Percentiles rank a stretch among this genome's conserved stretches.
These are phyloP conservation scores for Puccinia triticina DNA, from an alignment of 1,284 basidiomycete genomes.

Conservation along the genomic window DNA sequence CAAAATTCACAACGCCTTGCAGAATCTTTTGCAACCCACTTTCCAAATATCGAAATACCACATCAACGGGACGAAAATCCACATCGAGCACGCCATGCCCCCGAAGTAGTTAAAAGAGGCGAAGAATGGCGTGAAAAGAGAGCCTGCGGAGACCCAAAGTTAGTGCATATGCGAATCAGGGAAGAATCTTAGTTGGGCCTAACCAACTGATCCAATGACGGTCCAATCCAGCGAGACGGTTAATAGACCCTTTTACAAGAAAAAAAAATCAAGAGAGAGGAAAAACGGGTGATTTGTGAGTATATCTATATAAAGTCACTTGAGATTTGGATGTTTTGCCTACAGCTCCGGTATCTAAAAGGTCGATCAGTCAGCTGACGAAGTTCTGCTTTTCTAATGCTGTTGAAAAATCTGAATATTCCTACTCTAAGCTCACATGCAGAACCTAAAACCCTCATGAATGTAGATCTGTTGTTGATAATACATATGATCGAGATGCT, in stretches of 20 bases:
- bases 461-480: constrained; percentile 55
- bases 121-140: constrained; percentile 48
- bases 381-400: neutral
- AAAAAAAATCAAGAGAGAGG: neutral
- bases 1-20: neutral
- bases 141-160: constrained; percentile 14
- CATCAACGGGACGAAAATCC: constrained; percentile 46
- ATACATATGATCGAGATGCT: constrained; percentile 59
- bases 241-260: constrained; percentile 36
- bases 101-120: constrained; percentile 43
- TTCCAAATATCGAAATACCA: constrained; percentile 50
- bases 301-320: neutral
- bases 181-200: neutral
- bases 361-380: neutral
- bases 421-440: constrained; percentile 28
- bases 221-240: constrained; percentile 48
- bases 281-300: neutral
- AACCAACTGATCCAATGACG: constrained; percentile 47
- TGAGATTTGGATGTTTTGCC: constrained; percentile 4
- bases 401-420: neutral
- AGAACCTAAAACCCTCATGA: constrained; percentile 51
- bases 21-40: constrained; percentile 4
- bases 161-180: neutral
- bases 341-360: constrained; percentile 47
- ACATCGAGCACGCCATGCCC: constrained; percentile 41